Base-by-base conservation (phyloP, 2,329 filamentous ascomycete species). In the Trichophyton simii region DNA sequence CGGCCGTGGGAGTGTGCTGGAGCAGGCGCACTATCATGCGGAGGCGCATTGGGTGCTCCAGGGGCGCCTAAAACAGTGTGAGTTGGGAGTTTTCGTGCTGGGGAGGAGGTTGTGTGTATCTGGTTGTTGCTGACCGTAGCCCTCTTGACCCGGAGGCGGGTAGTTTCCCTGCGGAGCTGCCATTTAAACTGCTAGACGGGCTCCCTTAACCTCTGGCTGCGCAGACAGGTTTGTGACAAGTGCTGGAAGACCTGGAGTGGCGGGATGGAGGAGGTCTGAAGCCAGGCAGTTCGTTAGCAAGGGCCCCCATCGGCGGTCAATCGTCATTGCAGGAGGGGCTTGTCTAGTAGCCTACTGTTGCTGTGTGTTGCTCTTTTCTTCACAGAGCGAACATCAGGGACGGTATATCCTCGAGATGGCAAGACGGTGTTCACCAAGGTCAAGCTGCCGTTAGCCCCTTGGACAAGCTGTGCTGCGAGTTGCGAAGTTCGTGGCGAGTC, bases 151-250 rank as follows among this genome's bases (percentile, higher is more conserved):
- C 66, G 75, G 74, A 64, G 76, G 76, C 72, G 75, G 78, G 68
- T 79, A 80, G 64, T 75, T 77, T 68, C 77, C 77, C 71, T 80
- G 79, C 67, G 79, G 78, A 69, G 78, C 73, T 66, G 79, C 75
- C 79, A 81, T 80, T 58, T 58, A 38, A 22, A 22, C 38, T 57
- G 52, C 11, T 57, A 25, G 18, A 57, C 11, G 28, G 8, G 25
- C 52, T 38, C 52, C 52, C 20, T 15, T 9, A 31, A 57, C 52
- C 52, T 57, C 28, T 57, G 13, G 34, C 25, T 3, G 44, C 20
- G 18, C 44, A 20, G 20, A 48, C 22, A 48, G 44, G 20, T 22
- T 18, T 7, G 20, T 48, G 20, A 48, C 22, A 48, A n/a, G n/a
- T 22, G 44, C 8, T 25, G 6, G n/a, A 22, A 20, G 44, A 22